Evolutionary conservation across 2,329 filamentous ascomycete genomes (phyloP).

Genomic region (Exophiala bonariae): DNA sequence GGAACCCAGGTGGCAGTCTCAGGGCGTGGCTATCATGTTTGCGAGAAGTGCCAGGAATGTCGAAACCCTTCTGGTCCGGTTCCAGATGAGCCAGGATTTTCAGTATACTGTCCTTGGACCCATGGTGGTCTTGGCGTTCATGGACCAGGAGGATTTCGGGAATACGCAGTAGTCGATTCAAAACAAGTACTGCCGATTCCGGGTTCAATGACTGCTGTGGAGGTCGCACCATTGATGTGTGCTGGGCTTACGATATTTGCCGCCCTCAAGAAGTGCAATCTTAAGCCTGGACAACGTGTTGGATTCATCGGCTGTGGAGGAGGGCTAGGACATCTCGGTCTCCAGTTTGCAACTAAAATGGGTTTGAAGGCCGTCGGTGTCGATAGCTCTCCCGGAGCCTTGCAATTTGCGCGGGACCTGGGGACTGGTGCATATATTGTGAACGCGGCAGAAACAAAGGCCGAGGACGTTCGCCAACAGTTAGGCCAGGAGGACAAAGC

Average conservation of each 20-base stretch:
- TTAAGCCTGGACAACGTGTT: constrained; percentile 43
- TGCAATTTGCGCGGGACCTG: constrained; percentile 62
- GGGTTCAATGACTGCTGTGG: constrained; percentile 7
- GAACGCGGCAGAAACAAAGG: constrained; percentile 34
- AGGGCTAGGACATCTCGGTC: constrained; percentile 73
- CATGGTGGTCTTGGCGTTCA: constrained; percentile 50
- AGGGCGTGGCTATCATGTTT: constrained; percentile 15
- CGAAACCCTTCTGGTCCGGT: constrained; percentile 7
- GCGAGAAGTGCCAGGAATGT: constrained; percentile 14
- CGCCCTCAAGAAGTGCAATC: constrained; percentile 14
- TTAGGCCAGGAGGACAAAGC: constrained; percentile 19
- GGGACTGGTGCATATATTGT: constrained; percentile 54
- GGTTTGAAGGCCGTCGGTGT: constrained; percentile 62
- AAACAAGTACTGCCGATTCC: constrained; percentile 30
- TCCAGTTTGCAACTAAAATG: constrained; percentile 75
- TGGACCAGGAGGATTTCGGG: constrained; percentile 25
- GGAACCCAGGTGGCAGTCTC: constrained; percentile 13
- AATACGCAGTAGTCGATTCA: constrained; percentile 29
- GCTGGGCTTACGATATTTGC: constrained; percentile 23
- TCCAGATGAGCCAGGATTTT: constrained; percentile 14
- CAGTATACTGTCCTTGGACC: constrained; percentile 47
- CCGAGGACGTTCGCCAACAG: constrained; percentile 32
- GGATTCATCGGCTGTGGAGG: constrained; percentile 72
- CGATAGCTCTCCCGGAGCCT: constrained; percentile 64
- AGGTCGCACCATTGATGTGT: constrained; percentile 23